A percentile compares a stretch with the other conserved stretches of the same genome.
phyloP scores from a whole-genome alignment of 495 filamentous ascomycete species.

The Recurvomyces mirabilis region DNA sequence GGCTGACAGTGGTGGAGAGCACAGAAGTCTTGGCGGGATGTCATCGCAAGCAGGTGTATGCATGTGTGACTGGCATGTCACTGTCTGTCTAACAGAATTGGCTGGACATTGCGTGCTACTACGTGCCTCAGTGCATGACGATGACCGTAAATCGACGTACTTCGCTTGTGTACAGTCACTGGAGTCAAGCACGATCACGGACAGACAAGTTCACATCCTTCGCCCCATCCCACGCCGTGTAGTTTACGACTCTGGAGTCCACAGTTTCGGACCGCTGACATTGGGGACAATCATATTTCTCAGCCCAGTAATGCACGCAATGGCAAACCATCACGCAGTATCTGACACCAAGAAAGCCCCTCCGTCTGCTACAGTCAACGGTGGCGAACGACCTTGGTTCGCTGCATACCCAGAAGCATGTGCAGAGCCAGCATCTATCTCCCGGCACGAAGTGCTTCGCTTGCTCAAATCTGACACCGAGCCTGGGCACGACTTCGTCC shows the following conservation, averaged over 20 bases:
- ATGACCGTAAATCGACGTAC: no score
- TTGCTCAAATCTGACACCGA: constrained; percentile 24
- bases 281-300: not conserved
- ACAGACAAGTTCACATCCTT: not conserved
- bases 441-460: constrained; percentile 3
- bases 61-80: not conserved
- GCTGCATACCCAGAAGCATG: constrained; percentile 2
- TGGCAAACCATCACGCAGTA: not conserved
- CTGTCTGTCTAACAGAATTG: no score
- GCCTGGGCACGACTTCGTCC: constrained; percentile 42
- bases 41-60: not conserved
- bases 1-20: not conserved
- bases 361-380: not conserved
- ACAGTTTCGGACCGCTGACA: not conserved
- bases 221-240: not conserved
- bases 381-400: constrained; percentile 3
- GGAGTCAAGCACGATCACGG: not conserved
- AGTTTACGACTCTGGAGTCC: not conserved
- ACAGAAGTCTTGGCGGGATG: not conserved
- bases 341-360: not conserved
- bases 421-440: not conserved
- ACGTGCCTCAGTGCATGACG: no score
- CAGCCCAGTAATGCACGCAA: not conserved
- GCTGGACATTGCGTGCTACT: no score
- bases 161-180: not conserved